These are phyloP conservation scores for Metschnikowia aberdeeniae DNA, from an alignment of 805 yeast species.

Conservation along the genomic window DNA sequence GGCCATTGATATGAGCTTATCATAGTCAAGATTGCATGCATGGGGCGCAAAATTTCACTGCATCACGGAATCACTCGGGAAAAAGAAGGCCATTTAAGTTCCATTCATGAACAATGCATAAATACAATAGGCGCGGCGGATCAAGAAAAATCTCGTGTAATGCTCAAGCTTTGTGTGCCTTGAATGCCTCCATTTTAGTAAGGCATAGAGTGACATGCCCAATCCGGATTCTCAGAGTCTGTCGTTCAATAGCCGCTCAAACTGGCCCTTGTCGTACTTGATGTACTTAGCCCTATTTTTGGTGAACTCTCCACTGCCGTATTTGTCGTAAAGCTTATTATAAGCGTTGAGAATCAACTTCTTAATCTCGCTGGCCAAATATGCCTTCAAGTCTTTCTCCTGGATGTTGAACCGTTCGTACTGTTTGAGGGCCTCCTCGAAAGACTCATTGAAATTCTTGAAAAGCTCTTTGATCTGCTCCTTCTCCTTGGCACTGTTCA, in stretches of 20 bases:
- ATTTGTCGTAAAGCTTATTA: conserved; percentile 77
- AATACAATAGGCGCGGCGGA: no score
- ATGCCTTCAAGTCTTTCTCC: conserved; percentile 60
- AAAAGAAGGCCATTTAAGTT: no score
- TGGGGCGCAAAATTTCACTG: no score
- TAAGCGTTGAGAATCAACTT: conserved; percentile 77
- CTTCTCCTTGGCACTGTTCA: conserved; percentile 59
- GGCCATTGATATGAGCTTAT: no score
- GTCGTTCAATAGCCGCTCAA: conserved; percentile 29
- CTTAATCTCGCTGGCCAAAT: conserved; percentile 67
- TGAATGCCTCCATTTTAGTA: neutral
- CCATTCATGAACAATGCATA: no score
- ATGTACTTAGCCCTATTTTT: conserved; percentile 69
- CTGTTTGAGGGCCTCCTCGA: conserved; percentile 69
- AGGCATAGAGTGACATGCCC: no score
- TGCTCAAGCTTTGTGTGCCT: neutral
- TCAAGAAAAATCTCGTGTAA: no score
- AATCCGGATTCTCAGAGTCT: conserved; percentile 4
- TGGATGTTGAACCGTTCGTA: conserved; percentile 64
- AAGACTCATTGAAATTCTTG: conserved; percentile 72
- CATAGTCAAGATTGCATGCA: no score
- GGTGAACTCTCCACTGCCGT: conserved; percentile 63
- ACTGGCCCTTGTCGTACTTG: conserved; percentile 52
- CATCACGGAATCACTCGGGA: no score
- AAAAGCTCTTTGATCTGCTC: conserved; percentile 83